Evolutionary conservation across 192 early-diverging fungal species (phyloP).

Genomic region (Diversispora epigaea): DNA sequence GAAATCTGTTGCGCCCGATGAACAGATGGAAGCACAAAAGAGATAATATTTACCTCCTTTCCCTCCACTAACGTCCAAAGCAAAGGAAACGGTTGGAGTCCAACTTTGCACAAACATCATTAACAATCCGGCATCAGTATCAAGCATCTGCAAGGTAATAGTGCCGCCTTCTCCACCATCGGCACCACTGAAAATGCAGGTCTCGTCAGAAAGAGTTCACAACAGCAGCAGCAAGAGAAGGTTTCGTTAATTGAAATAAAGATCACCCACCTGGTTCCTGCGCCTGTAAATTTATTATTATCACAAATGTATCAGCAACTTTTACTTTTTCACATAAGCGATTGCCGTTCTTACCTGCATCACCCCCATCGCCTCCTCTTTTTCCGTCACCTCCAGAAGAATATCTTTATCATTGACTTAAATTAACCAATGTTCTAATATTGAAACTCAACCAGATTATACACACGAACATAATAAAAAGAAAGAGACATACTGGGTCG

Average conservation of each 20-base stretch:
- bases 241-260: slow-evolving; percentile 24
- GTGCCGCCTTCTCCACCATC: slow-evolving; percentile 26
- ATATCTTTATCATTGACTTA: slow-evolving; percentile 11
- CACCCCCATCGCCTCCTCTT: slow-evolving; percentile 29
- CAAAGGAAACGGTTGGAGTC: no score
- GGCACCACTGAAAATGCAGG: slow-evolving; percentile 17
- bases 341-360: slow-evolving; percentile 29
- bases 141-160: slow-evolving; percentile 15
- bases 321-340: not conserved
- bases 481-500: slow-evolving; percentile 11
- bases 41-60: slow-evolving; percentile 21
- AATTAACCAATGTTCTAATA: not conserved
- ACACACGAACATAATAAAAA: no score
- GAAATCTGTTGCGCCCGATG: not conserved
- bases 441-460: no score
- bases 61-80: slow-evolving; percentile 21
- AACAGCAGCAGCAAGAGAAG: not conserved
- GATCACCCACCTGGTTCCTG: slow-evolving; percentile 22
- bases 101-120: slow-evolving; percentile 20
- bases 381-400: slow-evolving; percentile 3
- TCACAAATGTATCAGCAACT: not conserved
- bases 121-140: slow-evolving; percentile 26
- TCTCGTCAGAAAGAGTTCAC: slow-evolving; percentile 17
- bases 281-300: slow-evolving; percentile 20
- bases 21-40: not conserved